Percentiles rank a stretch among this genome's conserved stretches.
Evolutionary conservation across 495 filamentous ascomycete genomes (phyloP).

Genomic region (Aspergillus heteromorphus): DNA sequence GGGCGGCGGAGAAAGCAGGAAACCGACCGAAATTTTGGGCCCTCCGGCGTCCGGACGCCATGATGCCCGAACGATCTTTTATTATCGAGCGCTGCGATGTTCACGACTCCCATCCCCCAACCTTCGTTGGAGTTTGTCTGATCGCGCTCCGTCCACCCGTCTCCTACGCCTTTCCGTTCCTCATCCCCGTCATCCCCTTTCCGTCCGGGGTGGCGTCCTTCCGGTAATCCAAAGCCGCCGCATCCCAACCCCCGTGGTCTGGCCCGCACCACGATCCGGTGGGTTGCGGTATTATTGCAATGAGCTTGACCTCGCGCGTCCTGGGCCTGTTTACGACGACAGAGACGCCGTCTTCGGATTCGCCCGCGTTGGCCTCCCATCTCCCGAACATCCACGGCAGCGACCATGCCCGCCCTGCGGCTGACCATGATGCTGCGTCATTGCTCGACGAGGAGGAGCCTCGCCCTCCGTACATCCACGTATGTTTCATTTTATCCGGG

Average conservation of each 20-base stretch:
- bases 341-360: conserved; percentile 25
- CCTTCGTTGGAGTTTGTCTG: conserved; percentile 14
- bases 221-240: conserved; percentile 13
- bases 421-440: conserved; percentile 13
- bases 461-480: conserved; percentile 61
- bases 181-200: conserved; percentile 7
- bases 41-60: too few relatives aligned
- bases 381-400: conserved; percentile 5
- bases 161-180: conserved; percentile 11
- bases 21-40: conserved; percentile 38
- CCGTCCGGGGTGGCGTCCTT: conserved; percentile 10
- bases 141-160: conserved; percentile 20
- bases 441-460: conserved; percentile 43
- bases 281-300: conserved; percentile 37
- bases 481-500: conserved; percentile 30
- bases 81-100: conserved; percentile 13
- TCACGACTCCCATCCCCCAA: conserved; percentile 10
- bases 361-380: conserved; percentile 7
- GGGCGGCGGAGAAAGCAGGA: conserved; percentile 32
- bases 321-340: conserved; percentile 40
- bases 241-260: conserved; percentile 27
- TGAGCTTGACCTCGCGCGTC: conserved; percentile 44
- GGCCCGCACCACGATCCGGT: conserved; percentile 30
- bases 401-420: conserved; percentile 12
- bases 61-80: too few relatives aligned